Percentiles rank a stretch among this genome's conserved stretches.
These are phyloP conservation scores for Fistulinella cinereoalba DNA, from an alignment of 1,284 basidiomycete species.

Conservation along the genomic window DNA sequence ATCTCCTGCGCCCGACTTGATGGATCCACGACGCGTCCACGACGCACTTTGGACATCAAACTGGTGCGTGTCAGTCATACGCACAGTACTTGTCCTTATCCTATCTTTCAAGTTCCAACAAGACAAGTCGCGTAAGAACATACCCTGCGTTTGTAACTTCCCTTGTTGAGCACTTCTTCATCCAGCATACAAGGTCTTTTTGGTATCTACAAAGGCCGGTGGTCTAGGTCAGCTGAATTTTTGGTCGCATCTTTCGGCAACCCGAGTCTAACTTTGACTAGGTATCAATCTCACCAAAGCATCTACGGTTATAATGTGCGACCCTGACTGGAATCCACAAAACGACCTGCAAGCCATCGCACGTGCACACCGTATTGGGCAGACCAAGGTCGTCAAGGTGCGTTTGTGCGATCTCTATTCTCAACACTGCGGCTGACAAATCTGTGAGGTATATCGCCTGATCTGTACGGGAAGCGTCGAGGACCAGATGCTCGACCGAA, in stretches of 20 bases:
- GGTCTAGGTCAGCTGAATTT: constrained; percentile 58
- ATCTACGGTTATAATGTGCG: constrained; percentile 79
- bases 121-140: constrained; percentile 46
- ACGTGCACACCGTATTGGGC: constrained; percentile 77
- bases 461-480: constrained; percentile 60
- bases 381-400: constrained; percentile 80
- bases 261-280: constrained; percentile 16
- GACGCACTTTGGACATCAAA: constrained; percentile 55
- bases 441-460: constrained; percentile 50
- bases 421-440: not conserved
- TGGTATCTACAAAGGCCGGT: constrained; percentile 85
- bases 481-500: constrained; percentile 63
- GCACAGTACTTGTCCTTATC: constrained; percentile 4
- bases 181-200: constrained; percentile 73
- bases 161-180: constrained; percentile 32
- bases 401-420: not conserved
- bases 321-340: constrained; percentile 74
- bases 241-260: not conserved
- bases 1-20: constrained; percentile 81
- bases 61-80: constrained; percentile 37
- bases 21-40: constrained; percentile 53
- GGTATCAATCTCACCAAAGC: constrained; percentile 82
- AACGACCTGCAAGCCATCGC: constrained; percentile 90
- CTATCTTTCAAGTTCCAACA: constrained; percentile 50
- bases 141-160: constrained; percentile 22